A percentile compares a stretch with the other conserved stretches of the same genome.
Evolutionary conservation across 768 basidiomycete genomes (phyloP).

Genomic region (Lactarius trivialis): DNA sequence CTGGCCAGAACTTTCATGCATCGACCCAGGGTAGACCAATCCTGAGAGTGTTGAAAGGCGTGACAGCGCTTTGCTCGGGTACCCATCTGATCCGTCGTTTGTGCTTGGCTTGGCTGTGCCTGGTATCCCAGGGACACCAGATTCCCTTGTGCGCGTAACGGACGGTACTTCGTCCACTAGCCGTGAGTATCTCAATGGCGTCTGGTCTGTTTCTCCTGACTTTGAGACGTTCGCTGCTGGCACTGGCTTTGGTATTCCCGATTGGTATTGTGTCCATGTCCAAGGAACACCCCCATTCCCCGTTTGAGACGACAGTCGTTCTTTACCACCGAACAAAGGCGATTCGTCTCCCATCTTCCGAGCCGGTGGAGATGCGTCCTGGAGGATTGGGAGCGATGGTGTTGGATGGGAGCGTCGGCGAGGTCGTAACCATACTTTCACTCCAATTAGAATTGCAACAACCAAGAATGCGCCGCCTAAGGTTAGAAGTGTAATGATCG

Average conservation of each 20-base stretch:
- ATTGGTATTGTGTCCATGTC: slow-evolving; percentile 37
- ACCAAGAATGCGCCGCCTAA: slow-evolving; percentile 46
- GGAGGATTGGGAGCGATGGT: slow-evolving; percentile 71
- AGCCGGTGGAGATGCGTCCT: slow-evolving; percentile 43
- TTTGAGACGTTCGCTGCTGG: slow-evolving; percentile 1
- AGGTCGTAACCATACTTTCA: slow-evolving; percentile 45
- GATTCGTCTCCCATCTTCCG: slow-evolving; percentile 52
- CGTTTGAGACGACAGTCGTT: slow-evolving; percentile 43
- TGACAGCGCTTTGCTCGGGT: slow-evolving; percentile 9
- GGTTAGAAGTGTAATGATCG: slow-evolving; percentile 47
- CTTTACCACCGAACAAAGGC: slow-evolving; percentile 73
- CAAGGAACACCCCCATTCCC: slow-evolving; percentile 41
- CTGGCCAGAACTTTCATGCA: slow-evolving; percentile 10
- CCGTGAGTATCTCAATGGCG: slow-evolving; percentile 12
- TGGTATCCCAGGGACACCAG: slow-evolving; percentile 4
- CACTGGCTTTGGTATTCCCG: slow-evolving; percentile 18
- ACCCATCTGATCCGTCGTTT: slow-evolving; percentile 3
- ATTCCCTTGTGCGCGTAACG: neutral
- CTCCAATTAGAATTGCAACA: slow-evolving; percentile 41
- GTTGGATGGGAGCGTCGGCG: slow-evolving; percentile 48
- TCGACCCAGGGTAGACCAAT: slow-evolving; percentile 14
- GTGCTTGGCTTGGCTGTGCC: neutral
- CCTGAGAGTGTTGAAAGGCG: slow-evolving; percentile 23
- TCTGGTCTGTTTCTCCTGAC: neutral
- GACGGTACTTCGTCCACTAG: neutral